Conservation (phyloP, 805 yeast genomes). For the Candida manassasensis region DNA sequence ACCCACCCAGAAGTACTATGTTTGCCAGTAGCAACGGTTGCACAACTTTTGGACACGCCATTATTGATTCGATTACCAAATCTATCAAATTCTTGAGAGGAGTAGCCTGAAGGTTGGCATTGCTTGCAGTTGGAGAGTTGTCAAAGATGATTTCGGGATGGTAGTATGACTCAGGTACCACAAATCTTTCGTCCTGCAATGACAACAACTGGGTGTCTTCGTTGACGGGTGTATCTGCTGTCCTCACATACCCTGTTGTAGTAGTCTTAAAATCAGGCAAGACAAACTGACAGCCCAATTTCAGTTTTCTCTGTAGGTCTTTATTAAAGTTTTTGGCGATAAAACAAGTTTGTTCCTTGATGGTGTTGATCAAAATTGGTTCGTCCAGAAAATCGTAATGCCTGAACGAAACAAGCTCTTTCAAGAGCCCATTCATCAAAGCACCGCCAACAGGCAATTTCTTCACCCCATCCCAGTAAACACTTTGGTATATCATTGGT, state of each 20-base stretch:
- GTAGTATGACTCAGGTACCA: conserved; percentile 80
- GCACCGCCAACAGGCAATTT: conserved; percentile 86
- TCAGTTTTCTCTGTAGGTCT: conserved; percentile 36
- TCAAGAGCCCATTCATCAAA: conserved; percentile 71
- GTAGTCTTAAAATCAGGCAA: conserved; percentile 85
- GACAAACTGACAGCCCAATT: conserved; percentile 60
- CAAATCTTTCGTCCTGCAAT: conserved; percentile 79
- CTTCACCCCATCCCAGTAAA: conserved; percentile 70
- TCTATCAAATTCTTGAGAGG: conserved; percentile 76
- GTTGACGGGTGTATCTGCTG: conserved; percentile 23
- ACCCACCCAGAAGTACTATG: conserved; percentile 80
- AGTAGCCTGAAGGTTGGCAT: conserved; percentile 29
- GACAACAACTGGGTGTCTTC: conserved; percentile 60
- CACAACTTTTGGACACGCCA: conserved; percentile 65
- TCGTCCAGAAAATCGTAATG: conserved; percentile 94
- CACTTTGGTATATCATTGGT: conserved; percentile 77
- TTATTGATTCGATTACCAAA: conserved; percentile 63
- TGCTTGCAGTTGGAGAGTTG: conserved; percentile 20
- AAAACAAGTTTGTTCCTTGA: conserved; percentile 75
- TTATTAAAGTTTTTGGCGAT: conserved; percentile 56
- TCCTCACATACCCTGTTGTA: conserved; percentile 63
- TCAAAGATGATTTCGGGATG: conserved; percentile 68
- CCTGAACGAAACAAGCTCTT: conserved; percentile 82
- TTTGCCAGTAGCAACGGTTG: conserved; percentile 77
- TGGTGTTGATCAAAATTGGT: conserved; percentile 73